Conservation (phyloP, 2,329 filamentous ascomycete genomes). For the Monosporascus sp. region DNA sequence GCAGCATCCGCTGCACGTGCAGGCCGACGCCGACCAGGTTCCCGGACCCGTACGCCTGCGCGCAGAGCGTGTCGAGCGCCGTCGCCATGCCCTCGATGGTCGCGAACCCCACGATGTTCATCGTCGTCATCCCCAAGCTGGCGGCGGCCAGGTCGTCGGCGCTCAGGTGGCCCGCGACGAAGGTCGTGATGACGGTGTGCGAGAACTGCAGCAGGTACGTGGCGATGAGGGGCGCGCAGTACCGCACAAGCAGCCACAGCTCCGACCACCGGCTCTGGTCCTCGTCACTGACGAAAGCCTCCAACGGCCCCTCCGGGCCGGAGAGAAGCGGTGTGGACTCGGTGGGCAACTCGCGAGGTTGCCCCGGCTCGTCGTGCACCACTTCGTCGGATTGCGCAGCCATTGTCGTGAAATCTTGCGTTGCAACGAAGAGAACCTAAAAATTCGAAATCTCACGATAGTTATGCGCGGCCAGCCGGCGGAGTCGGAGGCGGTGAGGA, state of each 20-base stretch:
- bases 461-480: no score
- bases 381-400: no score
- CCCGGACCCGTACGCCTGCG: slow-evolving; percentile 46
- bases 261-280: slow-evolving; percentile 15
- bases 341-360: no score
- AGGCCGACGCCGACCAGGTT: slow-evolving; percentile 43
- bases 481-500: no score
- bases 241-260: slow-evolving; percentile 26
- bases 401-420: no score
- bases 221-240: slow-evolving; percentile 44
- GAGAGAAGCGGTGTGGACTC: no score
- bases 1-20: slow-evolving; percentile 47
- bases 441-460: no score
- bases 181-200: slow-evolving; percentile 45
- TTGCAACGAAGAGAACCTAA: no score
- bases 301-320: no score
- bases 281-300: not conserved
- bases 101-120: slow-evolving; percentile 48
- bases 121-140: slow-evolving; percentile 46
- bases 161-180: slow-evolving; percentile 47
- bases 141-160: slow-evolving; percentile 48
- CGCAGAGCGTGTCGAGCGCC: slow-evolving; percentile 44
- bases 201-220: slow-evolving; percentile 51
- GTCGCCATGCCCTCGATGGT: slow-evolving; percentile 47
- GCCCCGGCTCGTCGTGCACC: no score